Percentiles rank a stretch among this genome's conserved stretches.
These are phyloP conservation scores for Cladophialophora yegresii DNA, from an alignment of 2,329 filamentous ascomycete genomes.

Conservation along the genomic window DNA sequence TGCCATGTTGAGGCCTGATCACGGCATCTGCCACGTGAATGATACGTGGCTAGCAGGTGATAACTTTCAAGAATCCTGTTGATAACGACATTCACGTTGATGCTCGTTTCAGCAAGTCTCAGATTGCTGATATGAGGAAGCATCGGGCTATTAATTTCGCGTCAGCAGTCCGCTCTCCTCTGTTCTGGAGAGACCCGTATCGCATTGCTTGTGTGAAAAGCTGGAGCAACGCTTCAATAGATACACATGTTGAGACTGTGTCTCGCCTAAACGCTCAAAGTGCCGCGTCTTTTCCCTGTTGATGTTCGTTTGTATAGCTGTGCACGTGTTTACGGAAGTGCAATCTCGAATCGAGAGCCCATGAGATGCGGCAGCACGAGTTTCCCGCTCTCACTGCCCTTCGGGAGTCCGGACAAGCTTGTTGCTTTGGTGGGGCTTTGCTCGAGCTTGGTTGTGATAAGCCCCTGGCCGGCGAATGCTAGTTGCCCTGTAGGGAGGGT, in stretches of 20 bases:
- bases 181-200: background rate
- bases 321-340: background rate
- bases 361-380: background rate
- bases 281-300: background rate
- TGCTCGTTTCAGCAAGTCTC: background rate
- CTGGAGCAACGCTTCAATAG: background rate
- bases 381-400: background rate
- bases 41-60: background rate
- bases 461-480: background rate
- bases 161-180: background rate
- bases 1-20: background rate
- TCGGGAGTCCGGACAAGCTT: background rate
- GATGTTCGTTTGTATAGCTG: background rate
- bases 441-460: constrained; percentile 3
- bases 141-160: background rate
- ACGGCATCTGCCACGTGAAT: background rate
- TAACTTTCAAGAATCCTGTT: background rate
- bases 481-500: background rate
- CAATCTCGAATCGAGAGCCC: background rate
- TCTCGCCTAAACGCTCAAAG: background rate
- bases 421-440: background rate
- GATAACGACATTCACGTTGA: background rate
- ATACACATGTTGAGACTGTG: background rate
- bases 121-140: background rate
- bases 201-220: background rate